These are phyloP conservation scores for Musa acuminata DNA, from an alignment of 176 grass and related monocot species.

Conservation along the genomic window DNA sequence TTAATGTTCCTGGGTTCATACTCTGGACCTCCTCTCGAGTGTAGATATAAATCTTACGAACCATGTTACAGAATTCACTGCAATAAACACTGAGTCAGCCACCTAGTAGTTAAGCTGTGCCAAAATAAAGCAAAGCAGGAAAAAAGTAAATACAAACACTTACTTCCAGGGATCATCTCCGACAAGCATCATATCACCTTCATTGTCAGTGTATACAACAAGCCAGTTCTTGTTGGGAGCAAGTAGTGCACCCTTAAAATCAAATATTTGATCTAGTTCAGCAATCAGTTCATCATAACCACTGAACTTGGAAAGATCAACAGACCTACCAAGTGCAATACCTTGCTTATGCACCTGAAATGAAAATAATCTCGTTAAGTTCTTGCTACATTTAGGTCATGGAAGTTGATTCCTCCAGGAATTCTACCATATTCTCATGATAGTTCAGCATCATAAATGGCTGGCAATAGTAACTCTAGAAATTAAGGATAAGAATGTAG, in stretches of 20 bases:
- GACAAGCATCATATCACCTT: slow-evolving; percentile 98
- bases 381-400: background rate
- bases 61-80: slow-evolving; percentile 93
- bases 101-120: background rate
- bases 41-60: slow-evolving; percentile 85
- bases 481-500: background rate
- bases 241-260: slow-evolving; percentile 68
- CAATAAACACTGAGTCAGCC: slow-evolving; percentile 13
- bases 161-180: slow-evolving; percentile 95
- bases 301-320: slow-evolving; percentile 79
- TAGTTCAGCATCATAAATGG: background rate
- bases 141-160: slow-evolving; percentile 11
- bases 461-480: background rate
- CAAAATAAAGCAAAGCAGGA: background rate
- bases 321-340: slow-evolving; percentile 82
- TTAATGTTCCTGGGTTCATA: slow-evolving; percentile 76
- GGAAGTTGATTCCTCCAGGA: background rate
- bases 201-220: slow-evolving; percentile 82
- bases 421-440: background rate
- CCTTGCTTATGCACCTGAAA: slow-evolving; percentile 96
- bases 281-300: slow-evolving; percentile 49
- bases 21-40: slow-evolving; percentile 72
- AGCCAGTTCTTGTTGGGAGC: slow-evolving; percentile 59
- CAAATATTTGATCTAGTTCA: slow-evolving; percentile 90
- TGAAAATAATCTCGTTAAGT: background rate